Evolutionary conservation across 805 yeast species (phyloP), one percentile per base, ranked within the genome.

Genomic region (Metschnikowia santaceciliae): DNA sequence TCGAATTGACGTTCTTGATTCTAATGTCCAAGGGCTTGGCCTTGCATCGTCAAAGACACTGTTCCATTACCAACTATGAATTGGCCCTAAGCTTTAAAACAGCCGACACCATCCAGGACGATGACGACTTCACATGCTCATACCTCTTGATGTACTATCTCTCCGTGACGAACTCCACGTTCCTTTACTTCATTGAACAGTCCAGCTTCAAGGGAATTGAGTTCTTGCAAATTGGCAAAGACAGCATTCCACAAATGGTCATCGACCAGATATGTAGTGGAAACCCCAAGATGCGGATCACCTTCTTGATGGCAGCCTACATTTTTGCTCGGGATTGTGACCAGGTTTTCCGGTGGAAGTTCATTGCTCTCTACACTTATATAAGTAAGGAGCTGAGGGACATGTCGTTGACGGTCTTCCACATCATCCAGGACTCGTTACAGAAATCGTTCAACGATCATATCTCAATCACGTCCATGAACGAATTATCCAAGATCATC

Each of bases 11-110:
- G 17, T 61, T 85, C 34, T 63, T 81, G 32, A 69, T 72, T 41
- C 60, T 78, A 19, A 65, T 80, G 17, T 70, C 79, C 3, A 82
- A 78, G 59, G 92, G 91, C 0, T 64, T 85, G 38, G 76, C 79
- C 35, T 66, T 81, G 7, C 81, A 89, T 6, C 82, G 79, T 50
- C 72, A 84, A 19, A 78, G 77, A 51, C 76, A 74, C 8, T 67
- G 74, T 2, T 77, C 88, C 0, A 60, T 80, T 22, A 41, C 26
- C 20, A 11, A 40, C 32, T 34, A 19, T 20, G 42, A 37, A 26
- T 30, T 37, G 22, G 38, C 13, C 11, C 10, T 32, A 5, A 22
- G 10, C 10, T 19, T 48, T 34, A 35, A 43, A 26, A 10, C 15
- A 6, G n/a, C 42, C 20, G 32, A 11, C 4, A 34, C 19, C 10